Evolutionary conservation across 1,284 basidiomycete species (phyloP).

Genomic region (Irpex rosettiformis): DNA sequence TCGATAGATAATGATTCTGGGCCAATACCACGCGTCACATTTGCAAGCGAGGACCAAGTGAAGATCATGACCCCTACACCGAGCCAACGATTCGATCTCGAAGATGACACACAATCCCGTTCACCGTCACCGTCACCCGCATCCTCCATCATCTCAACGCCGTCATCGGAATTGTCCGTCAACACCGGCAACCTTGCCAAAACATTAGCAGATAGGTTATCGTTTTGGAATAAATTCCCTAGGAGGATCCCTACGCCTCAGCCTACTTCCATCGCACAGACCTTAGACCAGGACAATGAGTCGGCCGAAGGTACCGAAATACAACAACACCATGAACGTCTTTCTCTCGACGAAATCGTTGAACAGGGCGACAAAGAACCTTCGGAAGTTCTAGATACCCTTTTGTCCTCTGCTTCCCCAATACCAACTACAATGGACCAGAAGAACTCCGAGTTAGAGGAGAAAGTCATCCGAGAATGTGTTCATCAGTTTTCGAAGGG

Average conservation of each 20-base stretch:
- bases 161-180: constrained; percentile 46
- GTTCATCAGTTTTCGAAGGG: constrained; percentile 69
- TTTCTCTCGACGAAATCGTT: constrained; percentile 50
- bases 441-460: constrained; percentile 67
- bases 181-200: constrained; percentile 53
- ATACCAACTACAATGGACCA: constrained; percentile 59
- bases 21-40: constrained; percentile 42
- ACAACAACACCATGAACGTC: constrained; percentile 29
- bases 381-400: constrained; percentile 46
- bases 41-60: constrained; percentile 39
- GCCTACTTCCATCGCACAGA: constrained; percentile 11
- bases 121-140: constrained; percentile 34
- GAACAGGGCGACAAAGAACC: constrained; percentile 45
- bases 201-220: constrained; percentile 58
- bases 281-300: constrained; percentile 6
- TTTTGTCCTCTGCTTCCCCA: constrained; percentile 56
- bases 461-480: constrained; percentile 73
- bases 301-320: constrained; percentile 13
- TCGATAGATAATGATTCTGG: constrained; percentile 14
- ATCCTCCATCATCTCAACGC: constrained; percentile 52
- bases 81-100: constrained; percentile 20
- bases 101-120: constrained; percentile 13
- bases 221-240: constrained; percentile 65
- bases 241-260: constrained; percentile 32
- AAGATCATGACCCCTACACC: constrained; percentile 37